Evolutionary conservation across 2,329 filamentous ascomycete genomes (phyloP).

Genomic region (Aschersonia sp.): DNA sequence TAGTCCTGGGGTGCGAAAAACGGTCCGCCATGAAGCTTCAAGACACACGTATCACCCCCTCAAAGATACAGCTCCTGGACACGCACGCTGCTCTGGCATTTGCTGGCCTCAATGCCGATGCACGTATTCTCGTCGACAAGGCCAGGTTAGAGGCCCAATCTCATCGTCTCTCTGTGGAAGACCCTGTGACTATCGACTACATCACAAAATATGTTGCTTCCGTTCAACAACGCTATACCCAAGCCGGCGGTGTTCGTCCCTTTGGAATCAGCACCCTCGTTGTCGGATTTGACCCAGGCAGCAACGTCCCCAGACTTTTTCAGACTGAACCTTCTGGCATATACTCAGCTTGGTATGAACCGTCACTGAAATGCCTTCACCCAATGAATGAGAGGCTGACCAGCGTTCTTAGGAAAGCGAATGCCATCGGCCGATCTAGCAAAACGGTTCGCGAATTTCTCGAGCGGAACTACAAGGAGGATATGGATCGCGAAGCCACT

Average conservation of each 20-base stretch:
- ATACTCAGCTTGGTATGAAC: slow-evolving; percentile 81
- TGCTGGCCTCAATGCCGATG: slow-evolving; percentile 92
- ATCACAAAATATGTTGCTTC: slow-evolving; percentile 98
- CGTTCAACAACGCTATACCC: slow-evolving; percentile 97
- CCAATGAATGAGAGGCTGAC: slow-evolving; percentile 1
- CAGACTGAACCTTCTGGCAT: slow-evolving; percentile 99
- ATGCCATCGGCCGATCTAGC: slow-evolving; percentile 93
- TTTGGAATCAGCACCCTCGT: slow-evolving; percentile 97
- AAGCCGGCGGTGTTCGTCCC: slow-evolving; percentile 95
- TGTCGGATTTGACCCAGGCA: slow-evolving; percentile 94
- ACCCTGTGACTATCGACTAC: slow-evolving; percentile 96
- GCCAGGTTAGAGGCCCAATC: slow-evolving; percentile 94
- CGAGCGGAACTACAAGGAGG: slow-evolving; percentile 96
- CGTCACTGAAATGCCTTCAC: slow-evolving; percentile 3
- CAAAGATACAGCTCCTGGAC: slow-evolving; percentile 94
- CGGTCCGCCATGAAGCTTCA: slow-evolving; percentile 98
- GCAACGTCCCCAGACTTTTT: slow-evolving; percentile 78
- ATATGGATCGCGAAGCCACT: slow-evolving; percentile 91
- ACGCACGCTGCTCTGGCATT: slow-evolving; percentile 95
- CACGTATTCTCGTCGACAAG: slow-evolving; percentile 95
- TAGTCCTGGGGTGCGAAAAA: slow-evolving; percentile 97
- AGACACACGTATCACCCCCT: slow-evolving; percentile 96
- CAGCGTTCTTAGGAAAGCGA: slow-evolving; percentile 66
- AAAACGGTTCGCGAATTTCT: slow-evolving; percentile 98
- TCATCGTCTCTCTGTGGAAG: slow-evolving; percentile 91